These are phyloP conservation scores for Colletotrichum siamense DNA, from an alignment of 2,329 filamentous ascomycete species.

Conservation along the genomic window DNA sequence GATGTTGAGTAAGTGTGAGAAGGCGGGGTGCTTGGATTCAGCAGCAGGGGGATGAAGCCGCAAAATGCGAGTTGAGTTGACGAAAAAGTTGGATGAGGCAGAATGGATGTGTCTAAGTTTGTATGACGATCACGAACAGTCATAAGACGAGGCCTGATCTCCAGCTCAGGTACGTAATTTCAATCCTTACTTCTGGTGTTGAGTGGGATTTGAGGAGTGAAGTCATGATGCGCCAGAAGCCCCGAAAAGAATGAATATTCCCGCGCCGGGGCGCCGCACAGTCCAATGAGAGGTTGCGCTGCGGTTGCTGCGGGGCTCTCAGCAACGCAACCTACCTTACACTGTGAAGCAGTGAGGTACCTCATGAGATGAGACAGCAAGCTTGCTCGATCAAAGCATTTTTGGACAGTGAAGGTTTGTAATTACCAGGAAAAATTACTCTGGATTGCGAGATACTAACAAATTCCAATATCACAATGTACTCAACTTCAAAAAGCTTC, in stretches of 20 bases:
- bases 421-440: rapidly evolving
- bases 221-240: conserved; percentile 8
- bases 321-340: background rate
- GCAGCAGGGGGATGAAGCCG: background rate
- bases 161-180: background rate
- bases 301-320: background rate
- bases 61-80: background rate
- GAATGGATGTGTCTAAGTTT: background rate
- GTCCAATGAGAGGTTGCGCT: conserved; percentile 16
- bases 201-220: background rate
- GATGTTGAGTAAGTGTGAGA: background rate
- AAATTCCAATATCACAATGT: rapidly evolving
- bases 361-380: background rate
- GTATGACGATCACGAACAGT: background rate
- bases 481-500: background rate
- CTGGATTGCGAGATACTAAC: rapidly evolving
- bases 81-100: background rate
- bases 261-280: background rate
- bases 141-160: background rate
- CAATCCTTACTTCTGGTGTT: background rate
- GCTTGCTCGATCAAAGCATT: background rate
- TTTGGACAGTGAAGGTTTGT: background rate
- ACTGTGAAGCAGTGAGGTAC: background rate
- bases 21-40: background rate
- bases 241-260: background rate